phyloP scores from a whole-genome alignment of 345 rosid genomes.

The Hibiscus trionum region DNA sequence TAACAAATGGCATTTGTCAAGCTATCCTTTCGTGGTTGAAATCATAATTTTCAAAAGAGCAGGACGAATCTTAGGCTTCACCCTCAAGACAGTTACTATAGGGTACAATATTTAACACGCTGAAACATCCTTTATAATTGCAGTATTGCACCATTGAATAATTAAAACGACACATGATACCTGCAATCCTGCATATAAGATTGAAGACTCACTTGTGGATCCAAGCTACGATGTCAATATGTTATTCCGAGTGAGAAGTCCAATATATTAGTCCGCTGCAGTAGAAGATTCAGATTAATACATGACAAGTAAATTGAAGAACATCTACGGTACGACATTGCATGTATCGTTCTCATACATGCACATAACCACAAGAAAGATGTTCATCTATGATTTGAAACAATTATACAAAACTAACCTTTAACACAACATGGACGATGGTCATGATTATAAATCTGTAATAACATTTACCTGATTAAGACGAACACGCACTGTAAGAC shows the following conservation, averaged over 20 bases:
- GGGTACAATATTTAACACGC: too few species aligned
- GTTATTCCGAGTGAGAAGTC: conserved; percentile 21
- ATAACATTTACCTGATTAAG: too few species aligned
- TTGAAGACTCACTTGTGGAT: background rate
- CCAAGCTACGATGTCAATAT: background rate
- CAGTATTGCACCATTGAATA: background rate
- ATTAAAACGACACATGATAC: background rate
- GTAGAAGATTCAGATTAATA: background rate
- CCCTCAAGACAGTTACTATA: background rate
- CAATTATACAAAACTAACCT: background rate
- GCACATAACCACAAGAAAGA: background rate
- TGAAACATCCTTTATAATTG: too few species aligned
- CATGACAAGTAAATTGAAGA: background rate
- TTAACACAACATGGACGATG: background rate
- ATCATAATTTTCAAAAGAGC: background rate
- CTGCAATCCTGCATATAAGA: background rate
- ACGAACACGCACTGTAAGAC: too few species aligned
- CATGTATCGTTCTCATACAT: background rate
- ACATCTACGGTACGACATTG: background rate
- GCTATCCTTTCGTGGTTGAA: too few species aligned
- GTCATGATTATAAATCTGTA: background rate
- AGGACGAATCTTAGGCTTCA: background rate
- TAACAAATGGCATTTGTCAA: too few species aligned
- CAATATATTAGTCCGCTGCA: conserved; percentile 59
- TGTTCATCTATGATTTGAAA: background rate